Evolutionary conservation across 2,329 filamentous ascomycete species (phyloP).

Genomic region (Claviceps paspali): DNA sequence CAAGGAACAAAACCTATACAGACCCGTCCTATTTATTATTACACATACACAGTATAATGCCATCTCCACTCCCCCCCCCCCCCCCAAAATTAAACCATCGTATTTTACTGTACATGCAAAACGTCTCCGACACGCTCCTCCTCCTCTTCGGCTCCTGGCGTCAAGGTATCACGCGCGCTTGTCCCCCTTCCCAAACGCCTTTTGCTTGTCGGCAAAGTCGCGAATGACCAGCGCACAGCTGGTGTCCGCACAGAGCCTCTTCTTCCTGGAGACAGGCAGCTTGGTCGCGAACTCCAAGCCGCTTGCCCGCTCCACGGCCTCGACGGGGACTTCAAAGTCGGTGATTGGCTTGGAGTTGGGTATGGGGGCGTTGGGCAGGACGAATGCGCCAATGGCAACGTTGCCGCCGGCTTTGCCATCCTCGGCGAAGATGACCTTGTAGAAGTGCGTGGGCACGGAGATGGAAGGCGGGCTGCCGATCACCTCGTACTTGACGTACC

Average conservation of each 20-base stretch:
- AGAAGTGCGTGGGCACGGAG: constrained; percentile 95
- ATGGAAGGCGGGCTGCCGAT: constrained; percentile 89
- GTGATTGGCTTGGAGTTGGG: constrained; percentile 72
- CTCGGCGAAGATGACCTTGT: constrained; percentile 96
- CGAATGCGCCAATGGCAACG: constrained; percentile 85
- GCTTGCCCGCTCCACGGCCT: constrained; percentile 81
- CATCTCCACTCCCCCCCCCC: background rate
- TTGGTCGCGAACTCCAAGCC: constrained; percentile 82
- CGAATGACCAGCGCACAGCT: constrained; percentile 68
- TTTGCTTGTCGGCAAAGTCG: constrained; percentile 54
- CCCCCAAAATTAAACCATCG: background rate
- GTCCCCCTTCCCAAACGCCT: constrained; percentile 34
- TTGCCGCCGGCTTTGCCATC: constrained; percentile 54
- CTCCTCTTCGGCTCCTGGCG: too few relatives aligned
- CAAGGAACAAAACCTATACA: too few relatives aligned
- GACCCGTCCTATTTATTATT: too few relatives aligned
- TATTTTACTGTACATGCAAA: background rate
- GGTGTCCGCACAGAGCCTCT: constrained; percentile 73
- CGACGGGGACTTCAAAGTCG: constrained; percentile 90
- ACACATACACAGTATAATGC: too few relatives aligned
- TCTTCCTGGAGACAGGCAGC: constrained; percentile 57
- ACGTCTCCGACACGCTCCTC: too few relatives aligned
- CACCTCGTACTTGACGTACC: constrained; percentile 89
- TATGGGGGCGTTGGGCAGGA: constrained; percentile 83
- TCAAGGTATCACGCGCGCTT: too few relatives aligned